A percentile compares a stretch with the other conserved stretches of the same genome.
These are phyloP conservation scores for Mycosphaerella sp. DNA, from an alignment of 2,329 filamentous ascomycete genomes.

Conservation along the genomic window DNA sequence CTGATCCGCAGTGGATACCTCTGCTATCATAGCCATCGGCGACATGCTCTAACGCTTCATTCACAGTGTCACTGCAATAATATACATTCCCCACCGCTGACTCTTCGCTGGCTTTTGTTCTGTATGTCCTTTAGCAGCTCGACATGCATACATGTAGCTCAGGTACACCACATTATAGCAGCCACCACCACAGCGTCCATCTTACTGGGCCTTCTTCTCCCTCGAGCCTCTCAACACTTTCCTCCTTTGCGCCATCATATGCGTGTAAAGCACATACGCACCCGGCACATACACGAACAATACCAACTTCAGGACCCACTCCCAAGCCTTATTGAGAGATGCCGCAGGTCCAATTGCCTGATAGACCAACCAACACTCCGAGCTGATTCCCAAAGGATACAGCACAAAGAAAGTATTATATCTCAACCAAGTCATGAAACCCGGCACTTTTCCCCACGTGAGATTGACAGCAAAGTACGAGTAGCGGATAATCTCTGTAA, in stretches of 20 bases:
- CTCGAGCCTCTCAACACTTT: conserved; percentile 65
- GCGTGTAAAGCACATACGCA: conserved; percentile 80
- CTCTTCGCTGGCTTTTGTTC: too few relatives aligned
- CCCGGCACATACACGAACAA: conserved; percentile 74
- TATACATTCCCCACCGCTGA: too few relatives aligned
- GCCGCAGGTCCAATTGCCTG: conserved; percentile 56
- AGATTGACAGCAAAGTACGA: conserved; percentile 78
- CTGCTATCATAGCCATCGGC: too few relatives aligned
- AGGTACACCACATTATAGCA: too few relatives aligned
- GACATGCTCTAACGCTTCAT: too few relatives aligned
- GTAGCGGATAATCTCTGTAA: conserved; percentile 92
- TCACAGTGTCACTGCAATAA: too few relatives aligned
- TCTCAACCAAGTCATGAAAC: conserved; percentile 67
- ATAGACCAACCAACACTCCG: conserved; percentile 78
- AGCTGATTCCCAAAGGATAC: conserved; percentile 85
- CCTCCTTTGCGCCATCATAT: conserved; percentile 87
- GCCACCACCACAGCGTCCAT: not conserved
- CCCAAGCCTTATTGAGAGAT: conserved; percentile 47
- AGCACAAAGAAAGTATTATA: conserved; percentile 90
- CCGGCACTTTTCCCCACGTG: conserved; percentile 51
- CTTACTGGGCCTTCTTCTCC: conserved; percentile 30
- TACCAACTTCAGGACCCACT: conserved; percentile 57
- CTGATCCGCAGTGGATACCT: too few relatives aligned
- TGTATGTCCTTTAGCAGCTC: too few relatives aligned
- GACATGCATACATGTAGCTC: too few relatives aligned